A percentile compares a stretch with the other conserved stretches of the same genome.
Evolutionary conservation across 129 eudicot genomes (phyloP).

Genomic region (Helianthus tuberosus): DNA sequence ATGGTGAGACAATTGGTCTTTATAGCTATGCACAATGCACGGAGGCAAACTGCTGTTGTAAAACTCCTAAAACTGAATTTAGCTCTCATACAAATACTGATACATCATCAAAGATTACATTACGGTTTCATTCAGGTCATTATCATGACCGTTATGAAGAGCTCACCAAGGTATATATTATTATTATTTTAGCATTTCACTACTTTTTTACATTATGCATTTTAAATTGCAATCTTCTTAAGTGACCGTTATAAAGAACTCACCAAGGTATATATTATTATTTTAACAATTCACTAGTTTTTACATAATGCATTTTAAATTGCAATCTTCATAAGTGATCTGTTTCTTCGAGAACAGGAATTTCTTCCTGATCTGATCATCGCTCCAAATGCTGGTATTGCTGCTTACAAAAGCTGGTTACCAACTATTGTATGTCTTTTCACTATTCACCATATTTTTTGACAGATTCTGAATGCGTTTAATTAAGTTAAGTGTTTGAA

Average conservation of each 20-base stretch:
- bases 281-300: not conserved
- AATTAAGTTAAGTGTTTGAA: too few species aligned
- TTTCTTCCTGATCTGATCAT: constrained; percentile 69
- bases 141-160: constrained; percentile 74
- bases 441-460: not conserved
- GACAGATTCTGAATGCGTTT: too few species aligned
- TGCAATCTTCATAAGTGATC: constrained; percentile 7
- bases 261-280: constrained; percentile 55
- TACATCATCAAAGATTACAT: constrained; percentile 36
- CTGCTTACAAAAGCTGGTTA: constrained; percentile 90
- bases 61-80: constrained; percentile 26
- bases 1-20: constrained; percentile 64
- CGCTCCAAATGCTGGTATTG: constrained; percentile 93
- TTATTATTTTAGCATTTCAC: constrained; percentile 4
- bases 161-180: constrained; percentile 61
- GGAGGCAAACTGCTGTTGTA: constrained; percentile 65
- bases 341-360: constrained; percentile 45
- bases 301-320: not conserved
- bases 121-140: constrained; percentile 71
- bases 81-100: constrained; percentile 16
- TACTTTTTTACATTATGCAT: not conserved
- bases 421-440: constrained; percentile 69
- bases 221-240: not conserved
- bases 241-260: constrained; percentile 55
- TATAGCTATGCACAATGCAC: constrained; percentile 59